phyloP scores from a whole-genome alignment of 2,329 filamentous ascomycete genomes.

The Aspergillus caelatus region DNA sequence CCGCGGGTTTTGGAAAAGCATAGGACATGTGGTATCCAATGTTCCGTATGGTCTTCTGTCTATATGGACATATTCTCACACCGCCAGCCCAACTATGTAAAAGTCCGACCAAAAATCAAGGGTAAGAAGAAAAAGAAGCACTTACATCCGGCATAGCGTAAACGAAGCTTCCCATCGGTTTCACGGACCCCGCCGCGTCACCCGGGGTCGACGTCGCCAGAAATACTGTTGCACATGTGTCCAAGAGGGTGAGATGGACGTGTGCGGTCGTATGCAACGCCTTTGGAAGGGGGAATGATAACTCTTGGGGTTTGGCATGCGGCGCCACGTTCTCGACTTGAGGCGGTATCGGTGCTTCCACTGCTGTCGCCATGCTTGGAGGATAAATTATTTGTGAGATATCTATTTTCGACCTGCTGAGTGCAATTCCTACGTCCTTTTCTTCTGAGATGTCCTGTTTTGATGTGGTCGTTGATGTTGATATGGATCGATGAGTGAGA shows the following conservation, averaged over 20 bases:
- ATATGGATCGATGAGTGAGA: background rate
- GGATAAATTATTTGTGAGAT: background rate
- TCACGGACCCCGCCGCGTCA: slow-evolving; percentile 39
- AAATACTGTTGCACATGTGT: slow-evolving; percentile 58
- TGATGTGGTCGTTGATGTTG: background rate
- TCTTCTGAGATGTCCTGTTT: background rate
- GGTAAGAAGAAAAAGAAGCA: slow-evolving; percentile 12
- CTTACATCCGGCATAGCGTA: slow-evolving; percentile 89
- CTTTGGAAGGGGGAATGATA: slow-evolving; percentile 61
- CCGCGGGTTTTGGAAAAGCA: background rate
- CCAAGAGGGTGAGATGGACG: slow-evolving; percentile 59
- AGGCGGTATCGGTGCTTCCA: slow-evolving; percentile 12
- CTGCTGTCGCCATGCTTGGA: slow-evolving; percentile 16
- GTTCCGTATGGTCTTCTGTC: background rate
- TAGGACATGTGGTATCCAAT: background rate
- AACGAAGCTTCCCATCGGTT: slow-evolving; percentile 82
- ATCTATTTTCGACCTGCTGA: background rate
- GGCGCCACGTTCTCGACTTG: slow-evolving; percentile 26
- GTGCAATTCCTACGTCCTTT: background rate
- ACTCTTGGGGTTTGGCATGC: slow-evolving; percentile 51
- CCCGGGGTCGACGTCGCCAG: slow-evolving; percentile 57
- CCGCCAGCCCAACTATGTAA: background rate
- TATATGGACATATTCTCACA: background rate
- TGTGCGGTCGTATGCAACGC: slow-evolving; percentile 61
- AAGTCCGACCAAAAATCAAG: background rate